These are phyloP conservation scores for Neurospora cerealis DNA, from an alignment of 495 filamentous ascomycete genomes.

Conservation along the genomic window DNA sequence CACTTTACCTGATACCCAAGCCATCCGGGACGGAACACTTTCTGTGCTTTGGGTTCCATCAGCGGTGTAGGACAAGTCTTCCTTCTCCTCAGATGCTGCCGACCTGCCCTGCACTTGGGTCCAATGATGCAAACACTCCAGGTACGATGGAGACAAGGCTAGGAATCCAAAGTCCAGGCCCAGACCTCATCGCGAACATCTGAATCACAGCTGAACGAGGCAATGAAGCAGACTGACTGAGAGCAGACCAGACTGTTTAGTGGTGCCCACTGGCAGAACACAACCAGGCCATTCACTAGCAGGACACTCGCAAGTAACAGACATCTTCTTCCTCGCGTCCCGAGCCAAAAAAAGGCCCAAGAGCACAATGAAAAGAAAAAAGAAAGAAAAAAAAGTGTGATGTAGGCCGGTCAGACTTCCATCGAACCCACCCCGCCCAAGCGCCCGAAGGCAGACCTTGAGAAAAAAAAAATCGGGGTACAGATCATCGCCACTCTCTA, in stretches of 20 bases:
- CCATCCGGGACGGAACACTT: background rate
- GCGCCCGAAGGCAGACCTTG: constrained; percentile 43
- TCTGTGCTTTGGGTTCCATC: background rate
- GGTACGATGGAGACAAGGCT: background rate
- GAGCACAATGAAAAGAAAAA: constrained; percentile 23
- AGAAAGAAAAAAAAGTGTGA: constrained; percentile 19
- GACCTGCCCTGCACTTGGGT: background rate
- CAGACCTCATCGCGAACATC: background rate
- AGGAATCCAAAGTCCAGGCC: background rate
- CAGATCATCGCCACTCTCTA: constrained; percentile 58
- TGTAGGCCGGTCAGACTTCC: constrained; percentile 52
- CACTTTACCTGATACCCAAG: background rate
- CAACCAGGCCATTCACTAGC: background rate
- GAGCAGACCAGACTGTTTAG: no score
- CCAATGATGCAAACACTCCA: background rate
- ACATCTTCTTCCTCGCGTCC: constrained; percentile 30
- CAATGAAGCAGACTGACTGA: background rate
- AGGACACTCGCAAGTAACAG: background rate
- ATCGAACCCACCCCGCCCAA: constrained; percentile 48
- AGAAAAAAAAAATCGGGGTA: constrained; percentile 41
- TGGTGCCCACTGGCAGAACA: no score
- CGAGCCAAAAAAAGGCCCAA: no score
- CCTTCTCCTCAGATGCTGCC: background rate
- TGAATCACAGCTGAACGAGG: background rate
- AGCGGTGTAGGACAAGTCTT: background rate